Evolutionary conservation across 768 basidiomycete genomes (phyloP), one percentile per base, ranked within the genome.

Genomic region (Rhodotorula kratochvilovae): DNA sequence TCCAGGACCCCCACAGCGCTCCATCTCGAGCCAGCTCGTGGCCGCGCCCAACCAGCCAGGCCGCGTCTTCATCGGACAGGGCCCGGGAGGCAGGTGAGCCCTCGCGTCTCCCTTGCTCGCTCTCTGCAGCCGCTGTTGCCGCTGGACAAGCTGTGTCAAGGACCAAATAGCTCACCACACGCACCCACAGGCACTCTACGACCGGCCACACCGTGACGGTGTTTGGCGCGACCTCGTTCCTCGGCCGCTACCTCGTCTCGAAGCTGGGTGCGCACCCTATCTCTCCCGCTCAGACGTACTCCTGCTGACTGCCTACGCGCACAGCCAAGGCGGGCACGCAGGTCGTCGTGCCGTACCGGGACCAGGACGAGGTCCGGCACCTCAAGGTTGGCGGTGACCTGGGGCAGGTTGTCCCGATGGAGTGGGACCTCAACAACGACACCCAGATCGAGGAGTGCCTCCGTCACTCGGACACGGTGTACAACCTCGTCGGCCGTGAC

Each of bases 371-470:
- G 79, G 91, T 89, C 77, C 85, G 95, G 70, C 86, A 90, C 78
- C 83, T 99, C 78, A 89, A 89, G 81, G 90, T 90, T 21, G 94
- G 90, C 88, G 96, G 95, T 54, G 96, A 99, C 83, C 84, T 98
- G 65, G 96, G 96, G 15, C 93, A 95, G 83, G 89, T 99, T 73
- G 90, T 97, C 67, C 87, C 90, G 77, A 87, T 98, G 89, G 95
- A 97, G 86, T 97, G 92, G 92, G 92, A 97, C 79, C 84, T 95
- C 59, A 86, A 92, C 67, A 89, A 91, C 79, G 90, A 92, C 77
- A 85, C 87, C 61, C 92, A 94, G 79, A 96, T 94, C 76, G 90
- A 87, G 50, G 95, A 97, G 80, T 96, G 93, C 80, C 80, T 98
- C 69, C 85, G 91, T 75, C 92, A 96, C 81, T 97, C 95, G 29